phyloP scores from a whole-genome alignment of 2,329 filamentous ascomycete species.

The Cytospora mali region DNA sequence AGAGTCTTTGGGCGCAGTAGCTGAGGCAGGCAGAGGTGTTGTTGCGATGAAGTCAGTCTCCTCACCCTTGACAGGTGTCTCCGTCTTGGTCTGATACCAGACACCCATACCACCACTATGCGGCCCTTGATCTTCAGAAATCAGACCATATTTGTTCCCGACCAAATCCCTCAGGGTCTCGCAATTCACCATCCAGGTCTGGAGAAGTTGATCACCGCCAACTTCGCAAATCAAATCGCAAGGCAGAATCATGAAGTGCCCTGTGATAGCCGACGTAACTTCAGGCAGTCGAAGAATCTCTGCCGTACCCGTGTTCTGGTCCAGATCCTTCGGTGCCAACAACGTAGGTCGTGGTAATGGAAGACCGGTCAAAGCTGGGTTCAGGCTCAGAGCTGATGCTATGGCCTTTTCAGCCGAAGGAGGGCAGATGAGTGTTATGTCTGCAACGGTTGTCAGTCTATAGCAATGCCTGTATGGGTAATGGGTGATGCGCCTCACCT shows the following conservation, averaged over 20 bases:
- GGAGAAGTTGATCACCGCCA: constrained; percentile 77
- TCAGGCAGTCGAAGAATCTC: constrained; percentile 85
- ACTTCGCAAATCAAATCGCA: constrained; percentile 94
- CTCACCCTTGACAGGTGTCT: constrained; percentile 79
- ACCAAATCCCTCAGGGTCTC: constrained; percentile 67
- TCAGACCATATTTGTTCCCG: constrained; percentile 45
- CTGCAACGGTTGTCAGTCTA: constrained; percentile 39
- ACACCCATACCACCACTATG: constrained; percentile 80
- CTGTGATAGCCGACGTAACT: constrained; percentile 74
- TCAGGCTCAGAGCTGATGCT: constrained; percentile 71
- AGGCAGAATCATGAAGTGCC: constrained; percentile 87
- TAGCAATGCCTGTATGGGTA: not conserved
- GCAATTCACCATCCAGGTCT: constrained; percentile 89
- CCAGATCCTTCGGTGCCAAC: constrained; percentile 73
- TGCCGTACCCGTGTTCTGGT: constrained; percentile 85
- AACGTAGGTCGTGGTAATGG: constrained; percentile 74
- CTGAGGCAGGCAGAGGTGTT: constrained; percentile 63
- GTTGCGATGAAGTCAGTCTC: constrained; percentile 92
- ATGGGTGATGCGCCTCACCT: constrained; percentile 48
- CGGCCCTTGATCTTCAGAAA: constrained; percentile 38
- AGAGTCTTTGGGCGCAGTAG: constrained; percentile 64
- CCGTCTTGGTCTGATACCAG: constrained; percentile 84
- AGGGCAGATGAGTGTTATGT: constrained; percentile 64
- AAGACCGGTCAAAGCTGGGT: constrained; percentile 74
- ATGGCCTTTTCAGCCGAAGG: constrained; percentile 69